phyloP scores from a whole-genome alignment of 169 alveolate species.

The Eimeria necatrix region DNA sequence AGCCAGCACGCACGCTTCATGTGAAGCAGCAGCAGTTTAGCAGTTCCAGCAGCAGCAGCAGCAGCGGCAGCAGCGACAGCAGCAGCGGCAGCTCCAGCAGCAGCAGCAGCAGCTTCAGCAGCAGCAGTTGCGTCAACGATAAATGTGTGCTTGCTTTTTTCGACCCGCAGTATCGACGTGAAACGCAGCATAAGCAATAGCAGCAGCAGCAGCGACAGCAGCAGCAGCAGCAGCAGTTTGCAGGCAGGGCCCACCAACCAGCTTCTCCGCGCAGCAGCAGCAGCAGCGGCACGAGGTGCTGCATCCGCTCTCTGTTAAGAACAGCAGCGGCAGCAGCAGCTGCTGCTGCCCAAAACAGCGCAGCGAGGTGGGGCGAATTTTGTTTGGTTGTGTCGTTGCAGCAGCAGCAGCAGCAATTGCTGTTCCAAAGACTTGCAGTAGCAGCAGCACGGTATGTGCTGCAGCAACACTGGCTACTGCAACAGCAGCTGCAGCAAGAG shows the following conservation, averaged over 20 bases:
- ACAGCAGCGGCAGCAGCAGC: slow-evolving; percentile 41
- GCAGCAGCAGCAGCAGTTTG: slow-evolving; percentile 15
- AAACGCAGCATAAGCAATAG: background rate
- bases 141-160: background rate
- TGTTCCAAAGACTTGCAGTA: background rate
- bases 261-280: background rate
- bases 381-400: slow-evolving; percentile 42
- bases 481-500: slow-evolving; percentile 24
- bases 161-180: slow-evolving; percentile 20
- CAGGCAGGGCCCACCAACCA: no score
- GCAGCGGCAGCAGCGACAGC: background rate
- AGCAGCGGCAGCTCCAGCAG: background rate
- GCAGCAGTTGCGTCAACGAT: background rate
- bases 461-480: slow-evolving; percentile 45
- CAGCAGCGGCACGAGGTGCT: background rate
- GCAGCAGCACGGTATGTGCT: slow-evolving; percentile 25
- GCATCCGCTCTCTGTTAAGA: background rate
- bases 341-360: slow-evolving; percentile 46
- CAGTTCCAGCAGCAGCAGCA: background rate
- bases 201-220: background rate
- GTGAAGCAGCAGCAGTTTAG: background rate
- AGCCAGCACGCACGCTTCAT: slow-evolving; percentile 71
- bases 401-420: slow-evolving; percentile 66
- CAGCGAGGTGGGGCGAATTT: slow-evolving; percentile 12
- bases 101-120: background rate